Base-by-base conservation (phyloP, 2,329 filamentous ascomycete species). In the Fusarium palustre region DNA sequence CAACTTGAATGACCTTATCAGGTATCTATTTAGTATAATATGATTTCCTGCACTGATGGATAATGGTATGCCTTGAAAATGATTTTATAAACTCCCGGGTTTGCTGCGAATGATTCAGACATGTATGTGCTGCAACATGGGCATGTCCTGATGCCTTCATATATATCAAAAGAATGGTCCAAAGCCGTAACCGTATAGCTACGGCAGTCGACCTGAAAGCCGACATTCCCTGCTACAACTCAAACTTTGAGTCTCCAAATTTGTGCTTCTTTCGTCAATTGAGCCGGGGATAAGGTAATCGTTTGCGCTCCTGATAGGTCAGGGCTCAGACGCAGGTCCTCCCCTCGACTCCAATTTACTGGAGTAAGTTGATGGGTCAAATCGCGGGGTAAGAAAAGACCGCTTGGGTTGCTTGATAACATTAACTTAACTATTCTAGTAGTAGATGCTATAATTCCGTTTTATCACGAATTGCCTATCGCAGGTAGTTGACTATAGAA, bases 361-460 rank as follows among this genome's bases (percentile, higher is more conserved):
- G 25, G 34, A 39, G 33, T 50, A 38, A 30, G 34, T 30, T 24
- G 25, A 53, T 45, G n/a, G 34, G 28, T 28, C 42, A 22, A 56
- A 59, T 47, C 59, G 60, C 68, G 57, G 67, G 59, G 59, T 62
- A 69, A 52, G 47, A 59, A 57, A 68, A 66, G 66, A 38, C 66
- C 66, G 69, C 62, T 66, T 38, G 16, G 13, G 20, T 28, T 52
- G 25, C 8, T 52, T 28, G 34, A 52, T 28, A 39, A 11, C 48
- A 20, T 28, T 20, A n/a, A 41, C 33, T 52, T 7, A 12, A 13
- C 36, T 20, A 11, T 11, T 22, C 36, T 39, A 20, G 25, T 39
- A 20, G 25, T 39, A 28, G 25, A 45, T 18, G 25, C 55, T 41
- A n/a, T 24, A 47, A 28, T 52, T 20, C 13, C 36, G 24, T 33